Base-by-base conservation (phyloP, 208 protist genomes). In the Crithidia brevicula region DNA sequence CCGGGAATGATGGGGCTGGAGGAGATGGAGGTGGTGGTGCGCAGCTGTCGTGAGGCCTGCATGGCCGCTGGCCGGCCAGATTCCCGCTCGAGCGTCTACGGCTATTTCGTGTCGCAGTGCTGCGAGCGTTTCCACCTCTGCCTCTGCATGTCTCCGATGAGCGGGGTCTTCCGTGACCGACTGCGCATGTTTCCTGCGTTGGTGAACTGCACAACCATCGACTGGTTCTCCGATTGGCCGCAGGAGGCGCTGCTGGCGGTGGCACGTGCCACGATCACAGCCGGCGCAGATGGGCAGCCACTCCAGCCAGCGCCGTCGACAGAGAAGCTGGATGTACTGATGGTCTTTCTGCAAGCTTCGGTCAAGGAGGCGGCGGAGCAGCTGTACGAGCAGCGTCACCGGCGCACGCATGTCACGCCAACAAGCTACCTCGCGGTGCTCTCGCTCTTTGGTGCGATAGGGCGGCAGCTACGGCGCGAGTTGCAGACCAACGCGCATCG, bases 221-320 rank as follows among this genome's bases (percentile, higher is more conserved):
- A 99, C 74, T 99, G 98, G 98, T 98, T 98, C 82, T 88, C 85
- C 42, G 82, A 87, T 53, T 99, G 98, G 98, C 97, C 98, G 23
- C 67, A 71, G 52, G 89, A 98, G 31, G 98, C 97, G 2, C 86
- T 99, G 3, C 50, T 81, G 42, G 85, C 79, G 31, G 98, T 99
- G 22, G 88, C 96, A 22, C 57, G 49, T n/a, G 61, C 65, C 22
- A 67, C 64, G 43, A 38, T 72, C 15, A 50, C 46, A 56, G 58
- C 49, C 36, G 31, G 62, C 31, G 23, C 46, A 22, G 45, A 25
- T 18, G 36, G 40, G 23, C 15, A 23, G 15, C 31, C 4, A 20
- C 23, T 6, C 18, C 20, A 9, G 8, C 52, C 31, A 5, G 25
- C 79, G 7, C 74, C 74, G 8, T 61, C 86, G 27, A 74, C 71